These are phyloP conservation scores for Helenozyma baotianmanensis DNA, from an alignment of 805 yeast species.

Conservation along the genomic window DNA sequence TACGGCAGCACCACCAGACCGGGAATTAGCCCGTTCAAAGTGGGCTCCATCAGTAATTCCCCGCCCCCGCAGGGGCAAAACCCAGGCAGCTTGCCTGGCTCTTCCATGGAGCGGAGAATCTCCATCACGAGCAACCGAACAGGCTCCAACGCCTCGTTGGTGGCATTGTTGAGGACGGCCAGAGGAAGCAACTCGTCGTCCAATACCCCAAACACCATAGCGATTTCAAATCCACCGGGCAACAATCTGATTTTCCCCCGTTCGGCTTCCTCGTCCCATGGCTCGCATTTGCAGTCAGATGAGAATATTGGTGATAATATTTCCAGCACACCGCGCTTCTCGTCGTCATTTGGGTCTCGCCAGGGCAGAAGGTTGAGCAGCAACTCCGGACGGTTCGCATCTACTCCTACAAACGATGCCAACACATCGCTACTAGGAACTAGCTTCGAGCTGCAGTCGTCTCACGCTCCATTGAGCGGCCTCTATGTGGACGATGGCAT, in stretches of 20 bases:
- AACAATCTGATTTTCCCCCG: conserved; percentile 23
- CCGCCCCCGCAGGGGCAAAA: conserved; percentile 27
- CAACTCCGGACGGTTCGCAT: conserved; percentile 15
- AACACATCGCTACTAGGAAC: conserved; percentile 26
- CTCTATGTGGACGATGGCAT: conserved; percentile 54
- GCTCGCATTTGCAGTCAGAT: conserved; percentile 28
- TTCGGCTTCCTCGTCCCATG: conserved; percentile 38
- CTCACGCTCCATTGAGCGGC: conserved; percentile 37
- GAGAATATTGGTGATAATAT: conserved; percentile 24
- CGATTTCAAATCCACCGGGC: conserved; percentile 19
- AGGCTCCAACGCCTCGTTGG: conserved; percentile 50
- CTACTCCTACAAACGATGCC: conserved; percentile 18
- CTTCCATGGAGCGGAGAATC: conserved; percentile 34
- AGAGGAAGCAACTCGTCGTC: conserved; percentile 42
- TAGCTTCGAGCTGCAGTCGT: conserved; percentile 33
- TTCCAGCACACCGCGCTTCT: conserved; percentile 52
- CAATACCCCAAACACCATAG: conserved; percentile 22
- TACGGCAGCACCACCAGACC: conserved; percentile 15
- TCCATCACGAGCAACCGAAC: conserved; percentile 44
- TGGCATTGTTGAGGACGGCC: conserved; percentile 48
- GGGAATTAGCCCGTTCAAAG: conserved; percentile 55
- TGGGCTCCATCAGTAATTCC: conserved; percentile 51
- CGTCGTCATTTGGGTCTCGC: conserved; percentile 71
- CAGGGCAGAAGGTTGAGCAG: conserved; percentile 46
- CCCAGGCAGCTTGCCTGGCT: conserved; percentile 9